Evolutionary conservation across 192 early-diverging fungal species (phyloP).

Genomic region (Dissophora globulifera): DNA sequence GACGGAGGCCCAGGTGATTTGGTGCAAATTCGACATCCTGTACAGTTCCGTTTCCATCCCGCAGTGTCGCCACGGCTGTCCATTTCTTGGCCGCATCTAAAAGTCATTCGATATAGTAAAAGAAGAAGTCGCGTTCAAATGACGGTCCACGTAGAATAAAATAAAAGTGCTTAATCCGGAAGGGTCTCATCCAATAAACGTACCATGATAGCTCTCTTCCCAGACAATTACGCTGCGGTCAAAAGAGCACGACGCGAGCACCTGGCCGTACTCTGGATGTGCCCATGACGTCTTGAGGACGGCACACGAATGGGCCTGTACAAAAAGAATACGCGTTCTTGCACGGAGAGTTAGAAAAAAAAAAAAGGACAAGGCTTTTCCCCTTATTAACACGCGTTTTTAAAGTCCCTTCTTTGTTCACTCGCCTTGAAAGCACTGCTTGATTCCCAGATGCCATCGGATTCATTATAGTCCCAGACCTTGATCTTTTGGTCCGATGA

Average conservation of each 20-base stretch:
- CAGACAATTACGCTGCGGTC: slow-evolving; percentile 92
- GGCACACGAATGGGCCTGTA: slow-evolving; percentile 85
- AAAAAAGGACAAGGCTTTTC: too few relatives aligned
- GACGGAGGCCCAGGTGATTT: slow-evolving; percentile 78
- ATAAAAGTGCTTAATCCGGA: too few relatives aligned
- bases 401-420: too few relatives aligned
- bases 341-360: slow-evolving; percentile 2
- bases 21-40: slow-evolving; percentile 94
- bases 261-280: slow-evolving; percentile 96
- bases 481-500: slow-evolving; percentile 95
- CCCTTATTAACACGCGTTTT: too few relatives aligned
- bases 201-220: slow-evolving; percentile 86
- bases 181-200: too few relatives aligned
- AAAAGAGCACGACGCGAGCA: slow-evolving; percentile 91
- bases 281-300: slow-evolving; percentile 90
- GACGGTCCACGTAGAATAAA: too few relatives aligned
- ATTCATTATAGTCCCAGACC: slow-evolving; percentile 88
- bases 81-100: slow-evolving; percentile 74
- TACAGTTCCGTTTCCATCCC: slow-evolving; percentile 77
- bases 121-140: background rate
- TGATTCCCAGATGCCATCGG: slow-evolving; percentile 75
- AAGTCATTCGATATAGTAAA: too few relatives aligned
- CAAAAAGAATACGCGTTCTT: too few relatives aligned
- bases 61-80: slow-evolving; percentile 67
- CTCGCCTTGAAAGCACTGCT: slow-evolving; percentile 83